Conservation (phyloP, 2,329 filamentous ascomycete genomes). For the Scytalidium lignicola region DNA sequence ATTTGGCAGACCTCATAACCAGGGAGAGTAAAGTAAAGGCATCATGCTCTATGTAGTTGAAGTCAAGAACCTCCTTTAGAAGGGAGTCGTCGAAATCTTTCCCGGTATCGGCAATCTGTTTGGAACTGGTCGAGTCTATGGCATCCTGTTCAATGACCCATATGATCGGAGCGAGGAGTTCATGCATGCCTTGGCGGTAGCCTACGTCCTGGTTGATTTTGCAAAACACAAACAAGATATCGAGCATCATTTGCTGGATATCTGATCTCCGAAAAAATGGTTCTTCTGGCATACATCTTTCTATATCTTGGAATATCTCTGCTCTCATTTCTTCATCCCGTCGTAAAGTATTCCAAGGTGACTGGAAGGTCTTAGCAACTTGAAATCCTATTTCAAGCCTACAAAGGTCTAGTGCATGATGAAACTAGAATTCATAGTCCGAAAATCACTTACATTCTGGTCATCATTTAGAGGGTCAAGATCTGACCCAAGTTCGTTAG, state of each 20-base stretch:
- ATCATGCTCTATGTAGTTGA: slow-evolving; percentile 79
- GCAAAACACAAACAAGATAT: slow-evolving; percentile 91
- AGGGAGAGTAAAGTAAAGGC: slow-evolving; percentile 79
- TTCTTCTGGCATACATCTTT: slow-evolving; percentile 84
- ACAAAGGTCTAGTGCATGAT: too few relatives aligned
- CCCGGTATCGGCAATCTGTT: slow-evolving; percentile 30
- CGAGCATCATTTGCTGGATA: slow-evolving; percentile 76
- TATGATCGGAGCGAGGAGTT: slow-evolving; percentile 83
- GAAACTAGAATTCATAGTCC: background rate
- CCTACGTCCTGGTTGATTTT: slow-evolving; percentile 82
- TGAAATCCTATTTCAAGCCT: slow-evolving; percentile 1
- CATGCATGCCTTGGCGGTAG: slow-evolving; percentile 99
- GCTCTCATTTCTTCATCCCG: slow-evolving; percentile 77
- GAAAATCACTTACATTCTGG: slow-evolving; percentile 39
- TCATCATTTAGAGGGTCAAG: slow-evolving; percentile 86
- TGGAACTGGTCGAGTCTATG: slow-evolving; percentile 32
- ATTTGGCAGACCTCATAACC: slow-evolving; percentile 82
- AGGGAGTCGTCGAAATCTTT: slow-evolving; percentile 21
- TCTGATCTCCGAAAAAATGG: slow-evolving; percentile 77
- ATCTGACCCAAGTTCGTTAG: slow-evolving; percentile 69
- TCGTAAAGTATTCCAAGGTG: slow-evolving; percentile 83
- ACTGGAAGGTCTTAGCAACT: slow-evolving; percentile 55
- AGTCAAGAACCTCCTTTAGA: slow-evolving; percentile 64
- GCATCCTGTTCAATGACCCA: slow-evolving; percentile 82
- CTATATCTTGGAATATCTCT: slow-evolving; percentile 93